Conservation (phyloP, 768 basidiomycete species). For the Pulveroboletus sp. region DNA sequence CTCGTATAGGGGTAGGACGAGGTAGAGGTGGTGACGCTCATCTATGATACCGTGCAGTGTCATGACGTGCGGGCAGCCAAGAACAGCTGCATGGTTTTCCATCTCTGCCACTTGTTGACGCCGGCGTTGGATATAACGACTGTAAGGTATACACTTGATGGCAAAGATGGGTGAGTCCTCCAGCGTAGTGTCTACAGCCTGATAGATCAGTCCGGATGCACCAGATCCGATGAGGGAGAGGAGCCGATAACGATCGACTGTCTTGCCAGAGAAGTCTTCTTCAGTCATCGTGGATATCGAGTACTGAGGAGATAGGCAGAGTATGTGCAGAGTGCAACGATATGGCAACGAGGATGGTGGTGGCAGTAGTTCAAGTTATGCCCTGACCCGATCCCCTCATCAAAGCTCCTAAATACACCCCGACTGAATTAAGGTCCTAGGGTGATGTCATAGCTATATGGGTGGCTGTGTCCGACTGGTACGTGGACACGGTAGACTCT, state of each 20-base stretch:
- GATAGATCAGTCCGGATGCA: constrained; percentile 75
- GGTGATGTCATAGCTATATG: background rate
- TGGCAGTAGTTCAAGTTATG: background rate
- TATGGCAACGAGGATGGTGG: background rate
- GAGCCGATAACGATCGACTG: constrained; percentile 59
- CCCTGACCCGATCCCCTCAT: background rate
- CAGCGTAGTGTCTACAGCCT: constrained; percentile 51
- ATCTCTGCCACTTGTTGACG: constrained; percentile 69
- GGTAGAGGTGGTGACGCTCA: constrained; percentile 56
- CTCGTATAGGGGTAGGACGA: constrained; percentile 55
- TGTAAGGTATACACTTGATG: constrained; percentile 68
- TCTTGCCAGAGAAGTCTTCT: constrained; percentile 46
- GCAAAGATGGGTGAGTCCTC: constrained; percentile 46
- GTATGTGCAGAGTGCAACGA: background rate
- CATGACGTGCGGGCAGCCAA: constrained; percentile 51
- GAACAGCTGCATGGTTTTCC: constrained; percentile 42
- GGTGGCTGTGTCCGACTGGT: background rate
- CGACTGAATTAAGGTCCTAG: background rate
- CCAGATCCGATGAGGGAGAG: constrained; percentile 64
- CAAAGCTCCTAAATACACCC: background rate
- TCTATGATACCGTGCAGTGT: constrained; percentile 58
- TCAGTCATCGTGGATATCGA: background rate
- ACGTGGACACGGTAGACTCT: too few species aligned
- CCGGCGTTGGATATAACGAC: constrained; percentile 45
- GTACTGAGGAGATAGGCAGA: background rate